phyloP scores from a whole-genome alignment of 1,139 yeast genomes.

The Candida pseudocylindracea region DNA sequence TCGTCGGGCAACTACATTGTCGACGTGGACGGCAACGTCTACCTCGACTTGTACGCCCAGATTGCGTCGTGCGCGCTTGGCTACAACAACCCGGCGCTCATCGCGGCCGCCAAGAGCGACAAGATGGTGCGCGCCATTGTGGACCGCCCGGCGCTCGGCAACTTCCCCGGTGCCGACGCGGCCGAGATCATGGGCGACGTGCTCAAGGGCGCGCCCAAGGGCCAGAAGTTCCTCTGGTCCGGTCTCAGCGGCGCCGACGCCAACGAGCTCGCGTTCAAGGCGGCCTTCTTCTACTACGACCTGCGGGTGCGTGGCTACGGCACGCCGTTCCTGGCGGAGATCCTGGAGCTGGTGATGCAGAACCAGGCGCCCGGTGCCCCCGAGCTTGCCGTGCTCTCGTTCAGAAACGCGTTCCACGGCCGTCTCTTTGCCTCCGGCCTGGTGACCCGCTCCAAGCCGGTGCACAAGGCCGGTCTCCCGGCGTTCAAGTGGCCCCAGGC shows the following conservation, averaged over 20 bases:
- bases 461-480: conserved; percentile 70
- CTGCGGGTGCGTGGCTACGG: conserved; percentile 30
- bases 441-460: conserved; percentile 61
- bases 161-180: conserved; percentile 46
- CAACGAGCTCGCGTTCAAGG: conserved; percentile 67
- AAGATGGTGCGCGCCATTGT: conserved; percentile 46
- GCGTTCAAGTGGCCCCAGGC: conserved; percentile 81
- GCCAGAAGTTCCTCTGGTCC: conserved; percentile 47
- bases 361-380: conserved; percentile 59
- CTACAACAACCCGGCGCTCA: conserved; percentile 53
- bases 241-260: conserved; percentile 74
- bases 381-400: conserved; percentile 49
- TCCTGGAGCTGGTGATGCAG: conserved; percentile 36
- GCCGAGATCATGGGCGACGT: conserved; percentile 32
- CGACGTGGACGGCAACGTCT: conserved; percentile 48
- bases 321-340: conserved; percentile 32
- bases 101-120: conserved; percentile 37
- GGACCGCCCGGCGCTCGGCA: conserved; percentile 61
- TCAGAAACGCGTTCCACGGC: conserved; percentile 64
- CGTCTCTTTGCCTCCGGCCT: conserved; percentile 63
- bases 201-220: conserved; percentile 47
- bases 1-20: conserved; percentile 50
- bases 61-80: conserved; percentile 64
- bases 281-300: conserved; percentile 61
- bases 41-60: conserved; percentile 55